Evolutionary conservation across 495 filamentous ascomycete genomes (phyloP).

Genomic region (Podospora pseudopauciseta): DNA sequence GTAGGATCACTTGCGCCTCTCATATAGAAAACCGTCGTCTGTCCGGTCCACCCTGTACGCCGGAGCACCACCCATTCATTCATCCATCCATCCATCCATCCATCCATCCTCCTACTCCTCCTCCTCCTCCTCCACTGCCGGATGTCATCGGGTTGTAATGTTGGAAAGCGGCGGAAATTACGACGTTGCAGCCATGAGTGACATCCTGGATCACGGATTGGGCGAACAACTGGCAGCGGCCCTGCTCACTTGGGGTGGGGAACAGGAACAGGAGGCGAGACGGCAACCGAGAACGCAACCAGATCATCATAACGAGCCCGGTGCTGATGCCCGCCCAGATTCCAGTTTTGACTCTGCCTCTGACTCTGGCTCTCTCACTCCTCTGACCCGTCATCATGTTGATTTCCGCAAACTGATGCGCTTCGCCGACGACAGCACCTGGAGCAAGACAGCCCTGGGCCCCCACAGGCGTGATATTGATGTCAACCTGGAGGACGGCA

Average conservation of each 20-base stretch:
- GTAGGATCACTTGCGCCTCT: background rate
- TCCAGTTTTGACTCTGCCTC: background rate
- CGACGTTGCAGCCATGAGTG: slow-evolving; percentile 20
- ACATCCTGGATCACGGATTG: slow-evolving; percentile 13
- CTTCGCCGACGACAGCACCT: slow-evolving; percentile 18
- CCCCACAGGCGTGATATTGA: slow-evolving; percentile 21
- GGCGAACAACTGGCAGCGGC: slow-evolving; percentile 13
- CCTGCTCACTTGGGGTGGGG: slow-evolving; percentile 9
- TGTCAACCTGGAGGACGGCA: slow-evolving; percentile 7
- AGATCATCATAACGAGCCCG: background rate
- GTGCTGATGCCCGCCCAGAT: background rate
- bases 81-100: too few relatives aligned
- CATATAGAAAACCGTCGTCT: background rate
- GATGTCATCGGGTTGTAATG: slow-evolving; percentile 1
- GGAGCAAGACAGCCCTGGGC: background rate
- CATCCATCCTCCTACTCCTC: background rate
- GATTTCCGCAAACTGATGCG: slow-evolving; percentile 24
- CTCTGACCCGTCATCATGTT: slow-evolving; percentile 6
- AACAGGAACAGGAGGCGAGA: background rate
- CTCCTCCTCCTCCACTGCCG: background rate
- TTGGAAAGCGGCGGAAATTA: slow-evolving; percentile 16
- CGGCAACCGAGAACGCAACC: background rate
- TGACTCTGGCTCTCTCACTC: slow-evolving; percentile 1
- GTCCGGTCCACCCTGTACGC: background rate
- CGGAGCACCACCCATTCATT: too few relatives aligned